Conservation (phyloP, 805 yeast genomes). For the Lachancea sp. region DNA sequence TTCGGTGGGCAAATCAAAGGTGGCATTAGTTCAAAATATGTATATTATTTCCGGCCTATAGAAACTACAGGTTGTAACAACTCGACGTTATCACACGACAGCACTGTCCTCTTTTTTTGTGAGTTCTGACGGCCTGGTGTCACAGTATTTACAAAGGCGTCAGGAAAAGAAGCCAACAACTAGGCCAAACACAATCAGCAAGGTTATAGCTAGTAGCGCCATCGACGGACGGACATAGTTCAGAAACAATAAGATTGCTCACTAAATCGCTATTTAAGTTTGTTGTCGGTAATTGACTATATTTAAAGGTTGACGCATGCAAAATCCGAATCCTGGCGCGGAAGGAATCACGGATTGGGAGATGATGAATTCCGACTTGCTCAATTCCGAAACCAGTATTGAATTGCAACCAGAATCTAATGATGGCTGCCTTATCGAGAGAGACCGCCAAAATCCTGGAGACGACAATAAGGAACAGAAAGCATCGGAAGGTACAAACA, state of each 20-base stretch:
- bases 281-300: neutral
- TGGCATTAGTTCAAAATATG: constrained; percentile 5
- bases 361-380: neutral
- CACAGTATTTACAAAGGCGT: neutral
- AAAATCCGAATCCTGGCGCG: neutral
- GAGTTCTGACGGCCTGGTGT: neutral
- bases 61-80: neutral
- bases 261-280: neutral
- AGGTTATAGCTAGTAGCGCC: neutral
- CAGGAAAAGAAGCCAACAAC: neutral
- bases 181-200: neutral
- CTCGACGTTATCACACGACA: neutral
- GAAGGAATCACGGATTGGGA: constrained; percentile 1
- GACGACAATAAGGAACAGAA: neutral
- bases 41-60: constrained; percentile 4
- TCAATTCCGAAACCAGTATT: neutral
- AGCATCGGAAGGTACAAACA: neutral
- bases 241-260: neutral
- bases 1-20: constrained; percentile 1
- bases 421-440: neutral
- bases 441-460: neutral
- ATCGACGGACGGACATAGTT: no score
- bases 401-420: neutral
- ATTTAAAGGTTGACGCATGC: neutral
- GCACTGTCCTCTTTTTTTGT: neutral